Evolutionary conservation across 352 stramenopile species (phyloP).

Genomic region (Pythium pyrilobum): DNA sequence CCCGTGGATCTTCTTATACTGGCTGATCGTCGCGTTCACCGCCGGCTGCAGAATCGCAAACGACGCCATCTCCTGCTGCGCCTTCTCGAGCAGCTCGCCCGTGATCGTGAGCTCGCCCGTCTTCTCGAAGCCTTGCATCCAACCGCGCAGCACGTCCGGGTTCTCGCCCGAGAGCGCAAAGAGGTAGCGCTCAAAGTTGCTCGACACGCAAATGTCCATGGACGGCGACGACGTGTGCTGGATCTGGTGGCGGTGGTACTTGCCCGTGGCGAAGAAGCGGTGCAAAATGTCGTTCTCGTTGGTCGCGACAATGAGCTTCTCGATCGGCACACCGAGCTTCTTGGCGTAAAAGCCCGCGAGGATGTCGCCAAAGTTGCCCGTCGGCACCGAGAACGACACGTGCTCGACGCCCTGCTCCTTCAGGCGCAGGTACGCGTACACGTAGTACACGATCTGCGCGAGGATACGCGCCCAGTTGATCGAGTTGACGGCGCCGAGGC

Average conservation of each 20-base stretch:
- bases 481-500: conserved; percentile 98
- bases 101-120: conserved; percentile 93
- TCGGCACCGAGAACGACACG: conserved; percentile 96
- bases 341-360: conserved; percentile 97
- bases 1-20: conserved; percentile 87
- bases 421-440: conserved; percentile 95
- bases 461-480: conserved; percentile 99
- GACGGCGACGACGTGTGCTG: conserved; percentile 94
- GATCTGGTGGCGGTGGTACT: conserved; percentile 94
- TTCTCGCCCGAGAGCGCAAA: conserved; percentile 96
- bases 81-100: conserved; percentile 86
- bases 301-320: conserved; percentile 96
- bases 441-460: conserved; percentile 99
- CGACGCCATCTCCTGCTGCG: conserved; percentile 92
- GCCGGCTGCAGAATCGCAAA: conserved; percentile 77
- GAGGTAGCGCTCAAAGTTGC: conserved; percentile 99
- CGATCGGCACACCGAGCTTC: conserved; percentile 91
- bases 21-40: conserved; percentile 90
- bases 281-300: conserved; percentile 99
- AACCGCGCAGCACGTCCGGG: conserved; percentile 77
- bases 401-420: conserved; percentile 63
- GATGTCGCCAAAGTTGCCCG: conserved; percentile 99
- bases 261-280: conserved; percentile 96
- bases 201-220: conserved; percentile 99
- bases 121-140: conserved; percentile 95